Evolutionary conservation across 192 early-diverging fungal species (phyloP), one percentile per base, ranked within the genome.

Genomic region (Piromyces sp.): DNA sequence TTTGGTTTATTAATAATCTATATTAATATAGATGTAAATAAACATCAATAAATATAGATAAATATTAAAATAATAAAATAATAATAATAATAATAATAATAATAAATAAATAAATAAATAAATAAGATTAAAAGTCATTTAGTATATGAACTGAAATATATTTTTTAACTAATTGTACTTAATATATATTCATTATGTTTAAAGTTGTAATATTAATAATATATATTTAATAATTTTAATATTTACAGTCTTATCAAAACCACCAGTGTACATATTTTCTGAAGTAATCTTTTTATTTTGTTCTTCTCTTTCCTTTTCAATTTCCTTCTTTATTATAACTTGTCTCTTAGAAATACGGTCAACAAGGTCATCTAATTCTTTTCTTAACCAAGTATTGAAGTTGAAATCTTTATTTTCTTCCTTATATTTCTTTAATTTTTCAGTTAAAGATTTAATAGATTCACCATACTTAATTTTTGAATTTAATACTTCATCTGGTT

Each of bases 261-360:
- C 89, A 79, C 88, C 87, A 31, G 89, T 89, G 19, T 89, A 88
- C 79, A 95, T 88, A 30, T 92, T 91, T 80, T 94, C 93, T 13
- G 90, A 90, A 3, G 91, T 91, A 29, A 94, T 83, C 79, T 94
- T 94, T 81, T 90, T 92, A 30, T 87, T 88, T 38, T 91, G 89
- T 30, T 94, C 92, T 82, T 82, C 79, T 88, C 88, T 29, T 91
- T 87, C 80, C 89, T 89, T 16, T 85, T 87, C 80, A 91, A 83
- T 83, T 94, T 91, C 58, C 78, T 79, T 82, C 29, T 83, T 84
- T 16, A 89, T 79, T 3, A 81, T 78, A 30, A 80, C 30, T 51
- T 86, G 80, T n/a, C 87, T 79, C 29, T 79, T 81, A 28, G 36
- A 30, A 28, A 85, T 81, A 79, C 22, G 83, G 5, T 82, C 80